Base-by-base conservation (phyloP, 805 yeast genomes). In the Kuraishia cidri region DNA sequence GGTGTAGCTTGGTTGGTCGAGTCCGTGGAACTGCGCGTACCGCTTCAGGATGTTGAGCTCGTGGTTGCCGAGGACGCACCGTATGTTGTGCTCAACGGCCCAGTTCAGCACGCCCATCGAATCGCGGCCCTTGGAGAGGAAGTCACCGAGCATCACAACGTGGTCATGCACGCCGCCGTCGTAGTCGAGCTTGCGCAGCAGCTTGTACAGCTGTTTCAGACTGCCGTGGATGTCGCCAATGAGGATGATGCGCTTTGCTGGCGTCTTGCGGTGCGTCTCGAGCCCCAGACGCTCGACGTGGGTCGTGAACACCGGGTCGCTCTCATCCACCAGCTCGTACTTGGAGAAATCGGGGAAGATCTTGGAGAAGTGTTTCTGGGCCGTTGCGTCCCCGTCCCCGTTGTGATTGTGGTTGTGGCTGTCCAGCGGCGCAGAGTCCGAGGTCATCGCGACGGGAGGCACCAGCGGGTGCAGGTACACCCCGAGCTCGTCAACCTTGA, bases 211-310 rank as follows among this genome's bases (percentile, higher is more conserved):
- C 45, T 73, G 74, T 6, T 62, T 56, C 44, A 64, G 73, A 43
- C 78, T 76, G 2, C 96, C 97, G 56, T 88, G 97, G 15, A 88
- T 73, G 52, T 88, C 97, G 4, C 97, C 97, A 17, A 88, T 64
- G 30, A 86, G 48, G 4, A 90, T 64, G 11, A 82, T 47, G 38
- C 94, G 62, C 26, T 63, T 64, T 7, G 48, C 54, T n/a, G 33
- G 29, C 14, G 21, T 12, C 22, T 43, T 24, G 7, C 27, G 22
- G 14, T 30, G 27, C 24, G 14, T n/a, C 12, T 13, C 17, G 5
- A 24, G 4, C 4, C 22, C 32, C 5, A 43, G 34, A 27, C 45
- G 37, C n/a, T 40, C 18, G 13, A 46, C 36, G 37, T 50, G 54
- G 3, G 38, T 26, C 16, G 40, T 34, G 26, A 49, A 48, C n/a